Percentiles rank a stretch among this genome's conserved stretches.
phyloP scores from a whole-genome alignment of 352 stramenopile genomes.

The Phytophthora meadii region DNA sequence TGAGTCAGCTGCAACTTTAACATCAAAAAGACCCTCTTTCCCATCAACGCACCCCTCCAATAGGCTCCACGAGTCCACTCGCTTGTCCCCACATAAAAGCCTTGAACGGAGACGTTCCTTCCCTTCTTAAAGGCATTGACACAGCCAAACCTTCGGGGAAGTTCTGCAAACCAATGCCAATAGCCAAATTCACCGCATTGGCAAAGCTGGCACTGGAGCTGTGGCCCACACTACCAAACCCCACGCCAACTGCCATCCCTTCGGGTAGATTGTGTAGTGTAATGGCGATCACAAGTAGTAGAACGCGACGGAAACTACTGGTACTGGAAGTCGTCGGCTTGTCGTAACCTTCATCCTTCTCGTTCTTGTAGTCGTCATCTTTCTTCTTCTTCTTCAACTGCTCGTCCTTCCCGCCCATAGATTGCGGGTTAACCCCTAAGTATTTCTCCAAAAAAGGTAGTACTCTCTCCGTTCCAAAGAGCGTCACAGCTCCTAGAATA shows the following conservation, averaged over 20 bases:
- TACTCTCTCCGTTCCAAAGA: slow-evolving; percentile 79
- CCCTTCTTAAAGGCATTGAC: slow-evolving; percentile 86
- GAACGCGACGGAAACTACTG: slow-evolving; percentile 75
- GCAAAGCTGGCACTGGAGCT: slow-evolving; percentile 72
- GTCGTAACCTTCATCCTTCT: slow-evolving; percentile 19
- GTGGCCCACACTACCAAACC: slow-evolving; percentile 87
- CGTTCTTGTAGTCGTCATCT: slow-evolving; percentile 47
- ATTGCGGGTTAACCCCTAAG: slow-evolving; percentile 41
- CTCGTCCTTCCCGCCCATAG: slow-evolving; percentile 63
- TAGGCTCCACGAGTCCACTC: slow-evolving; percentile 88
- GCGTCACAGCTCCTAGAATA: slow-evolving; percentile 68
- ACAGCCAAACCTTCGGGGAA: slow-evolving; percentile 91
- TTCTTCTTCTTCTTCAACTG: slow-evolving; percentile 39
- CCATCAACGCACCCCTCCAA: slow-evolving; percentile 73
- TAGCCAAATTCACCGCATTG: slow-evolving; percentile 87
- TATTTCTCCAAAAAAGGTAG: slow-evolving; percentile 67
- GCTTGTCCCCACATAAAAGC: slow-evolving; percentile 93
- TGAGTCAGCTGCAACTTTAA: background rate
- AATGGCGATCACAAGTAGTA: slow-evolving; percentile 91
- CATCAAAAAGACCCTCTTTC: background rate
- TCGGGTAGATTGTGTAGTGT: slow-evolving; percentile 92
- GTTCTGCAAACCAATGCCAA: slow-evolving; percentile 92
- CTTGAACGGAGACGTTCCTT: slow-evolving; percentile 83
- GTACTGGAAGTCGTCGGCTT: slow-evolving; percentile 29
- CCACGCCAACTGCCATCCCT: slow-evolving; percentile 90